Evolutionary conservation across 129 eudicot species (phyloP).

Genomic region (Helianthus tuberosus): DNA sequence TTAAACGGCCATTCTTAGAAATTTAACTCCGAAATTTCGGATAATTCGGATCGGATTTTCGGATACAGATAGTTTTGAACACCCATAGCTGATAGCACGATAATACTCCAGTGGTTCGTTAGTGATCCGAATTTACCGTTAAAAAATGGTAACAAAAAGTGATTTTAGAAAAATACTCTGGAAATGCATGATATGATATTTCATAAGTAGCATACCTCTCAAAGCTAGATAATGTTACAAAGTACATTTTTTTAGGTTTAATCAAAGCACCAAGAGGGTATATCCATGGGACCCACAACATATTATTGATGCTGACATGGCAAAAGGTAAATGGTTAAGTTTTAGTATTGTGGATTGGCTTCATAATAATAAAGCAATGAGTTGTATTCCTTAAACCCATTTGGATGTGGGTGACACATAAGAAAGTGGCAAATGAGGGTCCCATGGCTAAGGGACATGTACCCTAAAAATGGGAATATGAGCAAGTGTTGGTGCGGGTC

Average conservation of each 20-base stretch:
- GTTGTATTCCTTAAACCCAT: constrained; percentile 47
- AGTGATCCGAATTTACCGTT: no score
- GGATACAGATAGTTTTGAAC: no score
- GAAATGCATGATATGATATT: constrained; percentile 15
- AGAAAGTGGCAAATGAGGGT: constrained; percentile 29
- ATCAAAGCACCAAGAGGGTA: constrained; percentile 4
- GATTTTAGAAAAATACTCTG: background rate
- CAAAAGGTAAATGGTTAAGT: constrained; percentile 21
- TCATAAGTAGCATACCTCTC: constrained; percentile 34
- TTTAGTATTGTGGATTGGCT: constrained; percentile 23
- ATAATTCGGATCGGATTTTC: no score
- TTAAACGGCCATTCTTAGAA: no score
- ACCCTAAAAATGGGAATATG: constrained; percentile 36
- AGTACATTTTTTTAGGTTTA: constrained; percentile 29
- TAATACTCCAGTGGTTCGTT: no score
- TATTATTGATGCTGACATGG: constrained; percentile 42
- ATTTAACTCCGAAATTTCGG: no score
- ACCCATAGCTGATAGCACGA: no score
- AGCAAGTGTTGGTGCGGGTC: constrained; percentile 36
- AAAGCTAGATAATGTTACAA: constrained; percentile 41
- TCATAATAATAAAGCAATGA: constrained; percentile 29
- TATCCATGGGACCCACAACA: constrained; percentile 16
- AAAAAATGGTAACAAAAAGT: no score
- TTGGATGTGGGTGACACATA: constrained; percentile 48
- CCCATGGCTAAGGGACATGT: constrained; percentile 33